Percentiles rank a stretch among this genome's conserved stretches.
Conservation (phyloP, 257 asterid species). For the Verbascum thapsus region DNA sequence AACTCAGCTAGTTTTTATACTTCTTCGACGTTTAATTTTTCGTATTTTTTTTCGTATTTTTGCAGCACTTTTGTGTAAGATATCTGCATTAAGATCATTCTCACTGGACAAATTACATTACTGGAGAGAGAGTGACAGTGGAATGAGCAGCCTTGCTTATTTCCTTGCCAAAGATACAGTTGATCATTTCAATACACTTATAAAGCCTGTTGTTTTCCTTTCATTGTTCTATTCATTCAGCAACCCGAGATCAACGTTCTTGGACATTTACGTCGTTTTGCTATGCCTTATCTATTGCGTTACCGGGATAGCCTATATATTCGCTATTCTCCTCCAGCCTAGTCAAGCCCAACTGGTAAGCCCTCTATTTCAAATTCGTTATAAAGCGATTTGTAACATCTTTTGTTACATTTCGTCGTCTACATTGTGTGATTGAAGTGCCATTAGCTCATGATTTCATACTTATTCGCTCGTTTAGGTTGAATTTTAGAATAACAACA, state of each 20-base stretch:
- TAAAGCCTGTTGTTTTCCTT: constrained; percentile 94
- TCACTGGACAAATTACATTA: constrained; percentile 76
- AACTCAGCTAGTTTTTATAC: too few relatives aligned
- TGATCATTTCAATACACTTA: constrained; percentile 73
- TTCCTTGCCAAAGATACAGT: constrained; percentile 87
- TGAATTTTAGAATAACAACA: too few relatives aligned
- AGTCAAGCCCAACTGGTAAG: constrained; percentile 98
- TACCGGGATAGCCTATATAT: constrained; percentile 86
- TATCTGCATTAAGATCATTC: constrained; percentile 90
- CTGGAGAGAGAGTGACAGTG: constrained; percentile 78
- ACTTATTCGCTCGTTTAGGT: too few relatives aligned
- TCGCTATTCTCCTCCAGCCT: constrained; percentile 77
- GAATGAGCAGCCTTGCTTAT: constrained; percentile 93
- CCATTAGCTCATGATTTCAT: too few relatives aligned
- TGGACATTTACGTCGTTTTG: constrained; percentile 66
- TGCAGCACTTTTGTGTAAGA: constrained; percentile 90
- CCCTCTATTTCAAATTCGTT: too few relatives aligned
- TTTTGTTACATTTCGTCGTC: too few relatives aligned
- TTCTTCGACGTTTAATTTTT: constrained; percentile 14
- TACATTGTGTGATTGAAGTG: background rate
- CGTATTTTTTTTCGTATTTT: constrained; percentile 31
- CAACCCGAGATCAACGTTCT: constrained; percentile 86
- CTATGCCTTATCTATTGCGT: constrained; percentile 86
- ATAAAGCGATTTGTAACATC: too few relatives aligned
- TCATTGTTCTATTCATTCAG: constrained; percentile 91